Conservation (phyloP, 441 rosid species). For the Francoa sonchifolia region DNA sequence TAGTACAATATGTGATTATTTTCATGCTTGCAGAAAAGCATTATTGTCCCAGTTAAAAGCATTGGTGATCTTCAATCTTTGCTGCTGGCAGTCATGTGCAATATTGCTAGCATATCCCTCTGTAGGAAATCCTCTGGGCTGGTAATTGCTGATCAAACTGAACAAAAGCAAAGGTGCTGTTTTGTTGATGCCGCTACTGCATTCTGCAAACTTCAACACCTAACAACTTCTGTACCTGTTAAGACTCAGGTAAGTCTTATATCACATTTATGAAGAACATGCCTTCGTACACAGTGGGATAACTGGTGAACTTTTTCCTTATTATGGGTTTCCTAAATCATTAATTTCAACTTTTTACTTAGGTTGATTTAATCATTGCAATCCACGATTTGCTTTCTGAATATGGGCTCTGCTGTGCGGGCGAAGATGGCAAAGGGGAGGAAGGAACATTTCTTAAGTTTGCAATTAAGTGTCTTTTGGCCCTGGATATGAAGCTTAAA, state of each 20-base stretch:
- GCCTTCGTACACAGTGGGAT: not conserved
- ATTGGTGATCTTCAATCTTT: conserved; percentile 54
- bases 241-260: conserved; percentile 59
- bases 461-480: conserved; percentile 88
- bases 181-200: conserved; percentile 76
- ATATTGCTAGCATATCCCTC: conserved; percentile 47
- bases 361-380: conserved; percentile 90
- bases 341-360: conserved; percentile 8
- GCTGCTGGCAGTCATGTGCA: conserved; percentile 79
- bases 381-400: conserved; percentile 90
- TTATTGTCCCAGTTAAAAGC: conserved; percentile 27
- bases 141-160: conserved; percentile 38
- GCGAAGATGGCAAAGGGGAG: conserved; percentile 68
- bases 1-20: conserved; percentile 14
- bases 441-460: conserved; percentile 90
- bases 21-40: conserved; percentile 45
- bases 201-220: conserved; percentile 93
- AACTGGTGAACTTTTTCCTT: conserved; percentile 1
- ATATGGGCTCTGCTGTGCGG: conserved; percentile 89
- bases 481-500: conserved; percentile 86
- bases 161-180: conserved; percentile 59
- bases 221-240: conserved; percentile 42
- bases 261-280: conserved; percentile 3
- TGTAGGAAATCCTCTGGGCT: conserved; percentile 44
- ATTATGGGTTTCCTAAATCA: conserved; percentile 5